Percentiles rank a stretch among this genome's conserved stretches.
Evolutionary conservation across 1,139 yeast species (phyloP).

Genomic region (Suhomyces maxii): DNA sequence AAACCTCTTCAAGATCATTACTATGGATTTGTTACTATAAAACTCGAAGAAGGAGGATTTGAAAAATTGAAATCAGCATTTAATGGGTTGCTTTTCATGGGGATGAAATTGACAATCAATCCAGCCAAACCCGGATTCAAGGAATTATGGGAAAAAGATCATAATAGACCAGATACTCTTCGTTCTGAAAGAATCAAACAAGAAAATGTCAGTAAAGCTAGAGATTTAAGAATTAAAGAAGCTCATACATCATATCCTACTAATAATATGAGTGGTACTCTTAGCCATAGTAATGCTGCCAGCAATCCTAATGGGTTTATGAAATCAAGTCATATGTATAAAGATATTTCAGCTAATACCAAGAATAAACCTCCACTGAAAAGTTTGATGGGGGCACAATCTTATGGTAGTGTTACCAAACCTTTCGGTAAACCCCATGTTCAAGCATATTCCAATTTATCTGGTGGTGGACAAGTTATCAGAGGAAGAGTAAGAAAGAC

Average conservation of each 20-base stretch:
- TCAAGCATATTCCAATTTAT: conserved; percentile 21
- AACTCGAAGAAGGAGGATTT: conserved; percentile 44
- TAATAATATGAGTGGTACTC: conserved; percentile 23
- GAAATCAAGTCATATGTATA: conserved; percentile 36
- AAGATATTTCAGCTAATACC: conserved; percentile 35
- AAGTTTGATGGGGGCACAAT: conserved; percentile 32
- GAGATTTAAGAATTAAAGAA: conserved; percentile 45
- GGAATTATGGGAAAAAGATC: conserved; percentile 46
- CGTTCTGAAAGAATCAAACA: conserved; percentile 29
- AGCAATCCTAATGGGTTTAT: conserved; percentile 28
- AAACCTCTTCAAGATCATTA: conserved; percentile 51
- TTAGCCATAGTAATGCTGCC: conserved; percentile 14
- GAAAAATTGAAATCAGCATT: conserved; percentile 54
- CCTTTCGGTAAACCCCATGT: conserved; percentile 16
- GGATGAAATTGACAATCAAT: conserved; percentile 59
- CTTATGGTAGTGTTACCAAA: conserved; percentile 33
- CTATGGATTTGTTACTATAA: conserved; percentile 69
- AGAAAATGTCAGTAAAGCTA: conserved; percentile 40
- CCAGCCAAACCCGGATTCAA: conserved; percentile 39
- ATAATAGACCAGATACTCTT: conserved; percentile 34
- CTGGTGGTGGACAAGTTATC: conserved; percentile 51
- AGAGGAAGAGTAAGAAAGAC: conserved; percentile 64
- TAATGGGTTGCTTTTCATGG: conserved; percentile 75
- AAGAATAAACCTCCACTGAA: conserved; percentile 36
- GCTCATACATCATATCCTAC: conserved; percentile 29